Percentiles rank a stretch among this genome's conserved stretches.
These are phyloP conservation scores for Thuja plicata DNA, from an alignment of 83 land plant species.

Conservation along the genomic window DNA sequence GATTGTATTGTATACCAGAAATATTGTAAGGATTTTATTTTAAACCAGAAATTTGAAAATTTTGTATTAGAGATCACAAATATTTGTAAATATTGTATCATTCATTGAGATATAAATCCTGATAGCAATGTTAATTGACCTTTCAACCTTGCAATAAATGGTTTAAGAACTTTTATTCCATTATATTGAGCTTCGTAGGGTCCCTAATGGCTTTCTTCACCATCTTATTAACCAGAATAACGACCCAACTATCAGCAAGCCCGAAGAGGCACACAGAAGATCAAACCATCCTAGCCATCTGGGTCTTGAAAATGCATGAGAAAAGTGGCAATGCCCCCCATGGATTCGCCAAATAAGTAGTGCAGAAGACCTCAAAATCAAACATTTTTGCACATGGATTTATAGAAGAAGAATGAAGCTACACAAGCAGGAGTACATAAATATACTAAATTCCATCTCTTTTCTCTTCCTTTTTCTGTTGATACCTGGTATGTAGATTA, in stretches of 20 bases:
- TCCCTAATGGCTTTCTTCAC: constrained; percentile 75
- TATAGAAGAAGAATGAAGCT: constrained; percentile 57
- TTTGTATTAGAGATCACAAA: no score
- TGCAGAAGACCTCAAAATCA: constrained; percentile 50
- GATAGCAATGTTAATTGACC: no score
- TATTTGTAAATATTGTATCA: no score
- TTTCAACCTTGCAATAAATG: no score
- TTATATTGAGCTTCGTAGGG: constrained; percentile 52
- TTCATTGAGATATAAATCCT: no score
- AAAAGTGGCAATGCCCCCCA: constrained; percentile 78
- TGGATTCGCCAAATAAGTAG: constrained; percentile 87
- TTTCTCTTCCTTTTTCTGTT: no score
- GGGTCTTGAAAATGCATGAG: constrained; percentile 81
- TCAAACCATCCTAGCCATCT: constrained; percentile 77
- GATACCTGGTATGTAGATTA: no score
- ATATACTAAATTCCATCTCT: no score
- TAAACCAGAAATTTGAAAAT: no score
- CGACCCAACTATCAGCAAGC: constrained; percentile 79
- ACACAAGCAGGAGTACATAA: no score
- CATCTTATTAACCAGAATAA: constrained; percentile 74
- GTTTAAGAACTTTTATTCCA: constrained; percentile 45
- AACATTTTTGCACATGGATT: constrained; percentile 35
- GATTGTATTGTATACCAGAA: no score
- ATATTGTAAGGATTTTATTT: no score
- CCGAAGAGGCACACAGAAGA: constrained; percentile 77